Evolutionary conservation across 768 basidiomycete genomes (phyloP).

Genomic region (Lactarius vividus): DNA sequence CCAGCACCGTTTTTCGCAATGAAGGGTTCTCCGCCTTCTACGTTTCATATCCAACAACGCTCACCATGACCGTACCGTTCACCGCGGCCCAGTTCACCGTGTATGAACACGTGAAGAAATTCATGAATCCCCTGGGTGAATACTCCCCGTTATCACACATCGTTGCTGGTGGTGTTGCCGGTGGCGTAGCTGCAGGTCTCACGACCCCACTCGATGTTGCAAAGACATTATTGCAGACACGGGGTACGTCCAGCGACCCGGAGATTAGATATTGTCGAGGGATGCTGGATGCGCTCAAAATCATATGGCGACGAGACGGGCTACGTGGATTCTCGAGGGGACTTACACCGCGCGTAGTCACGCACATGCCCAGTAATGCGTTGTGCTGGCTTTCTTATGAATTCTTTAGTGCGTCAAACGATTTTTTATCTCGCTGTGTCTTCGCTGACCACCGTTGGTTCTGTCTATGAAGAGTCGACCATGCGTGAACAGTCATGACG

Average conservation of each 20-base stretch:
- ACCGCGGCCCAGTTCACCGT: slow-evolving; percentile 97
- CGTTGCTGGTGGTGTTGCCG: slow-evolving; percentile 86
- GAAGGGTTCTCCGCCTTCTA: slow-evolving; percentile 95
- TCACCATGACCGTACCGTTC: slow-evolving; percentile 96
- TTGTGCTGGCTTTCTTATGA: slow-evolving; percentile 98
- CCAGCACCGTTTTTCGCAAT: slow-evolving; percentile 73
- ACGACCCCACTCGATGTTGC: slow-evolving; percentile 97
- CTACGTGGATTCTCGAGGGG: slow-evolving; percentile 83
- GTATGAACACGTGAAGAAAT: slow-evolving; percentile 87
- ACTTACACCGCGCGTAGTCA: slow-evolving; percentile 86
- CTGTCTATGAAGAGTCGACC: slow-evolving; percentile 15
- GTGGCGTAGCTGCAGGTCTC: slow-evolving; percentile 90
- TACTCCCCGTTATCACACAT: slow-evolving; percentile 97
- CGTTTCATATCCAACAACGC: slow-evolving; percentile 96
- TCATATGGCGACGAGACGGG: slow-evolving; percentile 88
- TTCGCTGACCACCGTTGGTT: slow-evolving; percentile 3
- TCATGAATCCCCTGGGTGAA: slow-evolving; percentile 78
- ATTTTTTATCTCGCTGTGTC: not conserved
- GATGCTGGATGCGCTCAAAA: slow-evolving; percentile 82
- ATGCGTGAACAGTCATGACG: slow-evolving; percentile 22
- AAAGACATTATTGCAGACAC: slow-evolving; percentile 94
- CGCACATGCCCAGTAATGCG: slow-evolving; percentile 95
- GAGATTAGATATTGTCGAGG: slow-evolving; percentile 83
- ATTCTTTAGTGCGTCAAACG: slow-evolving; percentile 83
- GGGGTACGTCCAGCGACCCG: slow-evolving; percentile 81